Conservation (phyloP, 2,329 filamentous ascomycete species). For the Fragosphaeria purpurea region DNA sequence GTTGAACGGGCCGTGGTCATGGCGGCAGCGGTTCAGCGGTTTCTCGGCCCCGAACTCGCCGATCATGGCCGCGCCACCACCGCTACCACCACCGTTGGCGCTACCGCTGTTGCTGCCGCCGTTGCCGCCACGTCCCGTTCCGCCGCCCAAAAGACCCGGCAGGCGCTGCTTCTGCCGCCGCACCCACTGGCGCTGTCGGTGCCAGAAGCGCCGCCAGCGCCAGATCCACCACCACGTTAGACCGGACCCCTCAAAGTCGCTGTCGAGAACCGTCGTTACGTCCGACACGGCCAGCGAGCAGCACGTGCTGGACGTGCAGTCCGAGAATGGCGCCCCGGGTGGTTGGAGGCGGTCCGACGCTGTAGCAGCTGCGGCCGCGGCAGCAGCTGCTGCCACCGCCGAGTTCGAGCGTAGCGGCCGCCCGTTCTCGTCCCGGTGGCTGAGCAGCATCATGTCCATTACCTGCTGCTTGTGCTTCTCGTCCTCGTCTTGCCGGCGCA, state of each 20-base stretch:
- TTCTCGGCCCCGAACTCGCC: background rate
- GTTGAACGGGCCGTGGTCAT: constrained; percentile 5
- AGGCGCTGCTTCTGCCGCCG: constrained; percentile 1
- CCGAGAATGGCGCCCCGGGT: background rate
- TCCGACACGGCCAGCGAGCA: constrained; percentile 6
- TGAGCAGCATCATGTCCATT: constrained; percentile 3
- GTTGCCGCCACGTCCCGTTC: too few species aligned
- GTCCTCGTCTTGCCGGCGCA: background rate
- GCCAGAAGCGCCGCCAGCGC: constrained; percentile 9
- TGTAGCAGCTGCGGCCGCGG: background rate
- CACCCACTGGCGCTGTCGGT: constrained; percentile 3
- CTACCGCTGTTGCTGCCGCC: background rate
- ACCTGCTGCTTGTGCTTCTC: constrained; percentile 7
- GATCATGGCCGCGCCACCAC: background rate
- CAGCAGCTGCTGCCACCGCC: background rate
- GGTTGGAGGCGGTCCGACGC: background rate
- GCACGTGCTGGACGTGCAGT: constrained; percentile 9
- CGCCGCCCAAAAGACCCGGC: background rate
- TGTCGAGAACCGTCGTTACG: background rate
- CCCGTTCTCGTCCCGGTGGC: background rate
- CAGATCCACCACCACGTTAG: constrained; percentile 10
- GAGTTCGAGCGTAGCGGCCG: background rate
- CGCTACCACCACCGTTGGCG: background rate
- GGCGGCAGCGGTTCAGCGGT: constrained; percentile 4
- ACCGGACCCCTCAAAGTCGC: constrained; percentile 8